phyloP scores from a whole-genome alignment of 352 stramenopile genomes.

The Globisporangium cederbergense region DNA sequence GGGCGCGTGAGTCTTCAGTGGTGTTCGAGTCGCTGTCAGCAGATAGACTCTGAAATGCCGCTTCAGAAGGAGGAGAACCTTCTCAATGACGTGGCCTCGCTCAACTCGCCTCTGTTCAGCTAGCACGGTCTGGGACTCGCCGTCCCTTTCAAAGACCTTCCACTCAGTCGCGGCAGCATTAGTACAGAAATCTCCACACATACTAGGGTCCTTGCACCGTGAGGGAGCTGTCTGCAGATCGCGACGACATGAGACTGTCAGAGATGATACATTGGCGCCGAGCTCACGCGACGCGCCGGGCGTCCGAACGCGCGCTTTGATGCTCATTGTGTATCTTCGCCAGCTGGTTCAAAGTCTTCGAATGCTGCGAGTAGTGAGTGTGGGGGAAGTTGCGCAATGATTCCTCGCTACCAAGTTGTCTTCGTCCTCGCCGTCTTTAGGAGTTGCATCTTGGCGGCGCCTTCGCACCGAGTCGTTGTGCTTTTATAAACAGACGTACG shows the following conservation, averaged over 20 bases:
- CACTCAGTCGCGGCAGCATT: constrained; percentile 3
- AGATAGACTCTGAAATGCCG: constrained; percentile 12
- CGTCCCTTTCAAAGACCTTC: constrained; percentile 6
- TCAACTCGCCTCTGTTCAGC: constrained; percentile 2
- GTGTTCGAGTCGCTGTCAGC: neutral
- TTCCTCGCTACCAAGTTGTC: neutral
- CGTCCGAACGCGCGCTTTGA: neutral
- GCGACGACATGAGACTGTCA: constrained; percentile 5
- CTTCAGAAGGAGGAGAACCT: constrained; percentile 4
- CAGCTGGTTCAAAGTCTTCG: neutral
- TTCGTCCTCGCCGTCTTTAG: neutral
- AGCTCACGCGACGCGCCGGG: constrained; percentile 3
- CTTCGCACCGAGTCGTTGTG: neutral
- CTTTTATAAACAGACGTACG: constrained; percentile 13
- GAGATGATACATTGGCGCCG: neutral
- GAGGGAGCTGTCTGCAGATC: constrained; percentile 9
- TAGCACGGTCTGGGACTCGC: neutral
- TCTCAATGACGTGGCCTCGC: constrained; percentile 7
- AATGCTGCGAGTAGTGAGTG: neutral
- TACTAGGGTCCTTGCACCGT: neutral
- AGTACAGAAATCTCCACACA: constrained; percentile 11
- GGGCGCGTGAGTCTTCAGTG: neutral
- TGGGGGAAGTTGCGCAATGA: constrained; percentile 8
- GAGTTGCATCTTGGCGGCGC: constrained; percentile 12
- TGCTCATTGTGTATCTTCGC: neutral